Base-by-base conservation (phyloP, 176 grass and related monocot genomes). In the Oryza nivara region DNA sequence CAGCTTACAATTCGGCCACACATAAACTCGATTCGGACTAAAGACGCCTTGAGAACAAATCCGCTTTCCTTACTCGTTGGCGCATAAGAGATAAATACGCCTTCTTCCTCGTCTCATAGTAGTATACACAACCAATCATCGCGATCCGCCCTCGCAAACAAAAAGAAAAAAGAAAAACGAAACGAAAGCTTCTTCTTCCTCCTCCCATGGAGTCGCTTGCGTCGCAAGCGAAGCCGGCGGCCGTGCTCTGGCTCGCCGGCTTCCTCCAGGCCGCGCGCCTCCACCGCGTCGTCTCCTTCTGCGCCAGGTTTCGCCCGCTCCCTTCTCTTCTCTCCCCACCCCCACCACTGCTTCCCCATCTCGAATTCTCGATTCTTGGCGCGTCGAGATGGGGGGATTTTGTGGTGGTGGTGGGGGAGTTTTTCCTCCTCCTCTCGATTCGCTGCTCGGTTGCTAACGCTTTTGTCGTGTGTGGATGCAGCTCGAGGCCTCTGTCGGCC, bases 191-290 rank as follows among this genome's bases (percentile, higher is more conserved):
- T 80, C 74, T 19, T 80, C 74, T 46, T 79, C 77, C 26, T 74
- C 22, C 82, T 32, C 32, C 26, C 54, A 88, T 90, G 92, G 87
- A 51, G 86, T 91, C 84, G 85, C 67, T 95, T 85, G 88, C 90
- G 79, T 81, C 70, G 82, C 88, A 90, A 76, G 91, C 87, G 63
- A 90, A 84, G 87, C 85, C 89, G 44, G 86, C 76, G 1, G 80
- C 44, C 56, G 85, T 93, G 65, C 91, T 95, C 20, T 98, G 96
- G 96, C 44, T 98, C 17, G 89, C 96, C 54, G 93, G 91, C 22
- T 95, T 98, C 80, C 86, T 87, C 84, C 91, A 98, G 83, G 96
- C 96, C 13, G 92, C 89, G 61, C 92, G 85, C 73, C 89, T 98
- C 35, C 87, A 93, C 35, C 84, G 93, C 36, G 93, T 89, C 45